Conservation (phyloP, 2,329 filamentous ascomycete species). For the Epichloe typhina region DNA sequence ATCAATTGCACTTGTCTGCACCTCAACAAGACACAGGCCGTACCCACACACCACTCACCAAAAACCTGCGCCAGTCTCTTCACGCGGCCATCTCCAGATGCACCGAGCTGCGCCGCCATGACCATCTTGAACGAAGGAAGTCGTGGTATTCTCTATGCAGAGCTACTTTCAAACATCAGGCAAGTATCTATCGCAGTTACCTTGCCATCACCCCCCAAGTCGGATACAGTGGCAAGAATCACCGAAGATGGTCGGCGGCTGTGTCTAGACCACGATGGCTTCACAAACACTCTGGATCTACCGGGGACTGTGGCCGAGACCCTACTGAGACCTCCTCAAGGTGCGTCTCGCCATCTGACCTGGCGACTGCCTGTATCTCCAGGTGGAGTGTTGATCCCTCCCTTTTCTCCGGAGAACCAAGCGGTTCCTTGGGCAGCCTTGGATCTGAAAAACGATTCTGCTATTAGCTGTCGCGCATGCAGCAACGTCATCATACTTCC, state of each 20-base stretch:
- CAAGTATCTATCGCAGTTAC: conserved; percentile 47
- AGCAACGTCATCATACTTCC: conserved; percentile 22
- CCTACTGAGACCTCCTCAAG: conserved; percentile 24
- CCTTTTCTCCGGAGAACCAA: conserved; percentile 23
- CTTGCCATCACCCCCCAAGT: conserved; percentile 29
- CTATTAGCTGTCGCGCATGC: conserved; percentile 32
- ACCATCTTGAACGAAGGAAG: background rate
- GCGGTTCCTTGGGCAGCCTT: conserved; percentile 42
- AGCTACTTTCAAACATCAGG: conserved; percentile 50
- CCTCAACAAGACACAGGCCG: too few species aligned
- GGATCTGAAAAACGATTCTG: conserved; percentile 27
- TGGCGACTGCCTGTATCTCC: conserved; percentile 39
- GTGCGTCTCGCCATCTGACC: conserved; percentile 24
- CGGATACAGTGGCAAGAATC: conserved; percentile 30
- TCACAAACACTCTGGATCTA: conserved; percentile 23
- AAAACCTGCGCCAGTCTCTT: background rate
- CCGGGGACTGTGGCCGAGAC: conserved; percentile 27
- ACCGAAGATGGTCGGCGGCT: conserved; percentile 32
- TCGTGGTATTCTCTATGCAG: conserved; percentile 42
- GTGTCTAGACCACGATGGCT: conserved; percentile 32
- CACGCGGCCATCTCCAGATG: background rate
- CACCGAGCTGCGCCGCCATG: background rate
- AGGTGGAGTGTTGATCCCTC: conserved; percentile 11
- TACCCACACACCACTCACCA: background rate
- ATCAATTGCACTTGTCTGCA: too few species aligned